A percentile compares a stretch with the other conserved stretches of the same genome.
Evolutionary conservation across 176 grass and related monocot genomes (phyloP).

Genomic region (Carex cristatella): DNA sequence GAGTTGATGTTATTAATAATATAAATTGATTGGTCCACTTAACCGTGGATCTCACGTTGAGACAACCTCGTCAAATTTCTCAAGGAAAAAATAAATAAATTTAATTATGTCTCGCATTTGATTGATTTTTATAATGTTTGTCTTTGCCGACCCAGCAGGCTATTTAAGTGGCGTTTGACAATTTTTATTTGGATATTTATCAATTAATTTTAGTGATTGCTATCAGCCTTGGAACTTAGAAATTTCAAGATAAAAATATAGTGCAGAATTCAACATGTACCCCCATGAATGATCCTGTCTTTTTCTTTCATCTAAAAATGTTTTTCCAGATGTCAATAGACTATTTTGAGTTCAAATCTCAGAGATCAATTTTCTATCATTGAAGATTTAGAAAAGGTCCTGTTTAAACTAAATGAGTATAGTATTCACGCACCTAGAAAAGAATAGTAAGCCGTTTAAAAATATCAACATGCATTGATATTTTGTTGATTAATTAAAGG

Average conservation of each 20-base stretch:
- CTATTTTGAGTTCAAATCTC: background rate
- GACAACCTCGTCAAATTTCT: background rate
- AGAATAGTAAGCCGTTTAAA: too few species aligned
- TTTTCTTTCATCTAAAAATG: background rate
- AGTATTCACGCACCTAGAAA: too few species aligned
- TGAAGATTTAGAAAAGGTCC: background rate
- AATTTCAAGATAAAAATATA: background rate
- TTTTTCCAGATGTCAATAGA: background rate
- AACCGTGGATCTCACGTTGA: background rate
- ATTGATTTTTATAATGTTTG: background rate
- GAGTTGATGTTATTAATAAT: background rate
- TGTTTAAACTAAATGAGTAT: too few species aligned
- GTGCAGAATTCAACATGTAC: background rate
- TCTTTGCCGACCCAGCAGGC: background rate
- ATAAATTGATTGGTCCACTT: background rate
- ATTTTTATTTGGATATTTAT: background rate
- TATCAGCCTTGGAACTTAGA: background rate
- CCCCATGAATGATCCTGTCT: background rate
- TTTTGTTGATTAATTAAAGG: too few species aligned
- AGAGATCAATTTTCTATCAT: background rate
- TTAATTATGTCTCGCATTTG: background rate
- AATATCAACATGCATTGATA: too few species aligned
- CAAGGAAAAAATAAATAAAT: background rate
- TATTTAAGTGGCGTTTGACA: background rate
- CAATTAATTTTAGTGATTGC: background rate